Percentiles rank a stretch among this genome's conserved stretches.
These are phyloP conservation scores for Claviceps sp. DNA, from an alignment of 2,329 filamentous ascomycete genomes.

Conservation along the genomic window DNA sequence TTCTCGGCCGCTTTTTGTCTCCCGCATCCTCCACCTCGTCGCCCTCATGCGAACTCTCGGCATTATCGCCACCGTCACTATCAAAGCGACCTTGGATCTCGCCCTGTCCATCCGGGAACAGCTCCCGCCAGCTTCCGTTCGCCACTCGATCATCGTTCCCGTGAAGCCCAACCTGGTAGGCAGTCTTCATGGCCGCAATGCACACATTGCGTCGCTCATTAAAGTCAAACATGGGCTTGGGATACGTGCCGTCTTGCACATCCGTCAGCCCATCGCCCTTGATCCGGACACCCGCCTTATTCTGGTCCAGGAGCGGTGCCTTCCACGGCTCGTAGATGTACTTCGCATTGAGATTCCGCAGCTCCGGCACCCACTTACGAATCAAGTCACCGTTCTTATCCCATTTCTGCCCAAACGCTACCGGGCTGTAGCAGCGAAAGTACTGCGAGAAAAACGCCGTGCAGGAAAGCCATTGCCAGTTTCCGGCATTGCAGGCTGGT, in stretches of 20 bases:
- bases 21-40: slow-evolving; percentile 7
- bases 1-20: slow-evolving; percentile 14
- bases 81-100: slow-evolving; percentile 27
- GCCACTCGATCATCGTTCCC: slow-evolving; percentile 49
- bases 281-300: slow-evolving; percentile 50
- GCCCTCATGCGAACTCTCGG: slow-evolving; percentile 13
- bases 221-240: slow-evolving; percentile 71
- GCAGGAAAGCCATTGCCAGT: slow-evolving; percentile 69
- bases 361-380: slow-evolving; percentile 52
- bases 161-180: slow-evolving; percentile 51
- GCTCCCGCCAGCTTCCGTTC: slow-evolving; percentile 41
- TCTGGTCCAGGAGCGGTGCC: slow-evolving; percentile 54
- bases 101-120: slow-evolving; percentile 27
- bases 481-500: slow-evolving; percentile 57
- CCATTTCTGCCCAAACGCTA: slow-evolving; percentile 65
- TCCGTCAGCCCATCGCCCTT: slow-evolving; percentile 36
- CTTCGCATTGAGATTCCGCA: slow-evolving; percentile 47
- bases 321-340: slow-evolving; percentile 75
- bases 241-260: slow-evolving; percentile 41
- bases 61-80: slow-evolving; percentile 20
- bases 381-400: slow-evolving; percentile 56
- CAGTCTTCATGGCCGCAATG: slow-evolving; percentile 55
- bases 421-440: slow-evolving; percentile 55
- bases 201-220: slow-evolving; percentile 46
- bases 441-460: slow-evolving; percentile 64